Percentiles rank a stretch among this genome's conserved stretches.
These are phyloP conservation scores for Linanthus parryae DNA, from an alignment of 148 eudicot genomes.

Conservation along the genomic window DNA sequence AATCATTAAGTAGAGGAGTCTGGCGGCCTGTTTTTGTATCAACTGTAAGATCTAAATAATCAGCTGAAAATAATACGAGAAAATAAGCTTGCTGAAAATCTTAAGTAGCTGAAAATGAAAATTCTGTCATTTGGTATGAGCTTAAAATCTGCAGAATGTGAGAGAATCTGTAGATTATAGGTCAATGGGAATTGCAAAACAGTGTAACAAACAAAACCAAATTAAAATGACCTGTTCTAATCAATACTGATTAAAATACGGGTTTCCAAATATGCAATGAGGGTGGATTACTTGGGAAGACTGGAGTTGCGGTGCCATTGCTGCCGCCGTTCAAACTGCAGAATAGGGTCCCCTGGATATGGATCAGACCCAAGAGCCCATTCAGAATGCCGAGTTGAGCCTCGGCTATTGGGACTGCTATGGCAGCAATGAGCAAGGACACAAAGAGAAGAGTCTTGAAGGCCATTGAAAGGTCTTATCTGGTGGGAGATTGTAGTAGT, in stretches of 20 bases:
- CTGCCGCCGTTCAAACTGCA: conserved; percentile 4
- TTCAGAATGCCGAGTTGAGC: conserved; percentile 19
- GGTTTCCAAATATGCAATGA: too few species aligned
- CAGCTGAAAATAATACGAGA: neutral
- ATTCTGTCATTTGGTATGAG: neutral
- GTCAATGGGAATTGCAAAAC: neutral
- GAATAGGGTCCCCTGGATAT: conserved; percentile 1
- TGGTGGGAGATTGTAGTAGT: neutral
- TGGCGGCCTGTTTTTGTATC: neutral
- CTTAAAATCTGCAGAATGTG: too few species aligned
- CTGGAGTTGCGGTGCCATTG: conserved; percentile 10
- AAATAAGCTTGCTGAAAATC: neutral
- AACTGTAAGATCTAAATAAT: too few species aligned
- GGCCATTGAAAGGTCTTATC: conserved; percentile 12
- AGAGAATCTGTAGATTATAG: neutral
- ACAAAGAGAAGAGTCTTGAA: conserved; percentile 11
- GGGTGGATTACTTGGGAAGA: conserved; percentile 8
- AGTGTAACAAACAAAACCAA: too few species aligned
- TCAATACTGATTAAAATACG: too few species aligned
- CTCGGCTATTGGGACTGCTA: conserved; percentile 17
- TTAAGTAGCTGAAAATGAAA: neutral
- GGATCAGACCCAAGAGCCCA: conserved; percentile 1
- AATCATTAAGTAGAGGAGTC: neutral
- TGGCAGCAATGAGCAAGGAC: conserved; percentile 7
- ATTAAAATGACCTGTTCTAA: too few species aligned